Percentiles rank a stretch among this genome's conserved stretches.
phyloP scores from a whole-genome alignment of 345 rosid genomes.

The Moricandia moricandioides region DNA sequence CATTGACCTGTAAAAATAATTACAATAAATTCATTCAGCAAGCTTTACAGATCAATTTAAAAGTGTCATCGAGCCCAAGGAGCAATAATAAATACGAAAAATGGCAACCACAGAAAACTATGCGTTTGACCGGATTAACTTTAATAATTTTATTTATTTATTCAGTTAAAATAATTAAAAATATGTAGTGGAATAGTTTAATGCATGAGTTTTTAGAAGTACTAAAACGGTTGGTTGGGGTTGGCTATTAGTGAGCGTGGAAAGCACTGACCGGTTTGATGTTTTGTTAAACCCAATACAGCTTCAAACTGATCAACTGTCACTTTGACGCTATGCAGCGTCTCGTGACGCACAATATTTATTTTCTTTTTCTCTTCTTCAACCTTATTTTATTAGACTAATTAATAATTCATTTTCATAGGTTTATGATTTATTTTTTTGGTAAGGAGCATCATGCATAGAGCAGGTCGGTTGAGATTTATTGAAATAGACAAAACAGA shows the following conservation, averaged over 20 bases:
- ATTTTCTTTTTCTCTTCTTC: background rate
- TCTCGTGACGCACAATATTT: constrained; percentile 16
- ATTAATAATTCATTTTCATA: background rate
- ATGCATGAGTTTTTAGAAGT: constrained; percentile 14
- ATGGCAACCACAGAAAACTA: constrained; percentile 22
- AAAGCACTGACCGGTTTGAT: background rate
- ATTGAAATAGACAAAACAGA: background rate
- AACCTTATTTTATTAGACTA: background rate
- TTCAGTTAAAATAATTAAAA: background rate
- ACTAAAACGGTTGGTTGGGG: constrained; percentile 23
- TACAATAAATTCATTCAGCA: background rate
- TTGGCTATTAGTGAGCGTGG: constrained; percentile 25
- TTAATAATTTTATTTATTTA: background rate
- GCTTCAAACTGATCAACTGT: constrained; percentile 32
- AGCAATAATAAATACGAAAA: constrained; percentile 32
- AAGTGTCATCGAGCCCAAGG: constrained; percentile 30
- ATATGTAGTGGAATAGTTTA: background rate
- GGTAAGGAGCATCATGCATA: background rate
- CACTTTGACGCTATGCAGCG: constrained; percentile 28
- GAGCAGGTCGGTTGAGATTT: background rate
- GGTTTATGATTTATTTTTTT: background rate
- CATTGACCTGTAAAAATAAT: background rate
- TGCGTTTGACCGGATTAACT: constrained; percentile 29
- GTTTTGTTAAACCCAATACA: constrained; percentile 6
- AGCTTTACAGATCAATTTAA: constrained; percentile 9